Evolutionary conservation across 164 flowering plant species (phyloP).

Genomic region (Echeveria elegans): DNA sequence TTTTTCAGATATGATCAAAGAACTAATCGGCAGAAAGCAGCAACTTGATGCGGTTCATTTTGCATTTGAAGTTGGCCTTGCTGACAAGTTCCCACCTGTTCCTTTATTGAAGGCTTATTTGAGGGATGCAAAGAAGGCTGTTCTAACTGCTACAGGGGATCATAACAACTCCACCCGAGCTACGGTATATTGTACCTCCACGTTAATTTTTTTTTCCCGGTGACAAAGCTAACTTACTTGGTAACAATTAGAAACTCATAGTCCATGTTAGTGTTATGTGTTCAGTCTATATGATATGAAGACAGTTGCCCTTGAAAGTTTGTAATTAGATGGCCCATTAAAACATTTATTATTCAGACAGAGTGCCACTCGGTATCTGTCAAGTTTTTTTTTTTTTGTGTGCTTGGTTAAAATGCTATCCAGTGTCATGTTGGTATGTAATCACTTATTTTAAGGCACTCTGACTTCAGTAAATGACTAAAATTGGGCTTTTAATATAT

Average conservation of each 20-base stretch:
- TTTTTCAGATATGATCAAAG: constrained; percentile 80
- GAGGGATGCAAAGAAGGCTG: constrained; percentile 27
- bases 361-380: too few species aligned
- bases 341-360: too few species aligned
- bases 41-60: constrained; percentile 98
- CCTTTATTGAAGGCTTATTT: constrained; percentile 77
- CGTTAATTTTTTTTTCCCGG: background rate
- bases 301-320: background rate
- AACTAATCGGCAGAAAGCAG: constrained; percentile 79
- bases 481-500: background rate
- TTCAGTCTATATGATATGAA: background rate
- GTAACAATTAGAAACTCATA: background rate
- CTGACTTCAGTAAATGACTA: background rate
- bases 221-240: background rate
- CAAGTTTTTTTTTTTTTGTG: background rate
- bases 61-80: constrained; percentile 78
- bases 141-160: constrained; percentile 50
- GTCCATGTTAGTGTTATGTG: background rate
- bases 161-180: constrained; percentile 63
- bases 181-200: constrained; percentile 28
- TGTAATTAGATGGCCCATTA: background rate
- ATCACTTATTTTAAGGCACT: background rate
- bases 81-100: constrained; percentile 79
- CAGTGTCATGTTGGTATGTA: background rate
- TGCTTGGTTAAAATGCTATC: background rate